These are phyloP conservation scores for Magnusiomyces sp. DNA, from an alignment of 1,139 yeast genomes.

Conservation along the genomic window DNA sequence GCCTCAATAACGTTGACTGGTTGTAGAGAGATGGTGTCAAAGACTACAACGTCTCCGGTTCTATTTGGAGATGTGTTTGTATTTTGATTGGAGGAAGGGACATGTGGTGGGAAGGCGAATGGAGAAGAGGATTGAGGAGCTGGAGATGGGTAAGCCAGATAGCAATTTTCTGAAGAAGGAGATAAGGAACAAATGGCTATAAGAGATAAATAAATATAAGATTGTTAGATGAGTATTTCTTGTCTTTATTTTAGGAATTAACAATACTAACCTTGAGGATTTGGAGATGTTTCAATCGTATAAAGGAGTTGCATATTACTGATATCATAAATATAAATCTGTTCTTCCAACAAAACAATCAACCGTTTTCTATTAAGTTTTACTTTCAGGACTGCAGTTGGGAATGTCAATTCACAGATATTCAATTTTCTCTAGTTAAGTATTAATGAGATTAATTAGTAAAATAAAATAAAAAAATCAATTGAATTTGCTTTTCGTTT, in stretches of 20 bases:
- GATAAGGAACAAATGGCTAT: constrained; percentile 51
- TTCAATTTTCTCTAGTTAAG: constrained; percentile 40
- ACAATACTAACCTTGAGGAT: constrained; percentile 40
- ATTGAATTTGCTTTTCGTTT: no score
- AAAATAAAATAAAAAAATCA: background rate
- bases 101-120: constrained; percentile 14
- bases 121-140: constrained; percentile 36
- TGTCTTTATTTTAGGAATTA: background rate
- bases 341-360: constrained; percentile 72
- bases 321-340: constrained; percentile 83
- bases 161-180: constrained; percentile 53
- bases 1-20: constrained; percentile 91
- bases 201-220: background rate
- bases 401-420: constrained; percentile 84
- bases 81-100: constrained; percentile 17
- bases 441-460: background rate
- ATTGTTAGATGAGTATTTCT: background rate
- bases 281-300: constrained; percentile 79
- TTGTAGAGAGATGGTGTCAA: constrained; percentile 66
- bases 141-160: constrained; percentile 84
- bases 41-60: constrained; percentile 84
- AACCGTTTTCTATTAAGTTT: constrained; percentile 67
- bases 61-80: constrained; percentile 28
- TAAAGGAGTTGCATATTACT: constrained; percentile 80
- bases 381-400: constrained; percentile 71